These are phyloP conservation scores for Pistacia integerrima DNA, from an alignment of 345 rosid genomes.

Conservation along the genomic window DNA sequence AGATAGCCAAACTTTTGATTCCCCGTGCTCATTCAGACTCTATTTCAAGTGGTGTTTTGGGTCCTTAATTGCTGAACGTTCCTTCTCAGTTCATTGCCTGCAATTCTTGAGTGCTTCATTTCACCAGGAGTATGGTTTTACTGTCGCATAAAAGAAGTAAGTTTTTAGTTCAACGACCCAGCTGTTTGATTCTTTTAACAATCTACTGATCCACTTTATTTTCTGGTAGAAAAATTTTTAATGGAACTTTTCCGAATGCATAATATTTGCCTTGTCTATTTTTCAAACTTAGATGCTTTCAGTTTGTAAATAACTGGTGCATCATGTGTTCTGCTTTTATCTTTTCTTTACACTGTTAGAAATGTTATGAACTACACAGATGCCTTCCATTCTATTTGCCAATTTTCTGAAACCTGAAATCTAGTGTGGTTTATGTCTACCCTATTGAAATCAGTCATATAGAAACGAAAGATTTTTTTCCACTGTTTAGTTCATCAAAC, in stretches of 20 bases:
- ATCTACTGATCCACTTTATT: background rate
- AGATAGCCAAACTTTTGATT: background rate
- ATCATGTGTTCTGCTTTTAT: background rate
- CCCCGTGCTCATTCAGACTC: conserved; percentile 14
- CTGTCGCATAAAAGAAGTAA: conserved; percentile 27
- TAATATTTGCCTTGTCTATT: background rate
- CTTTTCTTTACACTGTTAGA: background rate
- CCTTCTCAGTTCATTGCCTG: conserved; percentile 26
- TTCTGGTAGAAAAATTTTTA: background rate
- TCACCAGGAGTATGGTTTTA: conserved; percentile 16
- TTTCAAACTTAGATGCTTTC: background rate
- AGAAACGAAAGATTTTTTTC: no score
- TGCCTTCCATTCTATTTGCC: no score
- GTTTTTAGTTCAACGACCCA: conserved; percentile 12
- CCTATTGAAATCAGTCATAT: no score
- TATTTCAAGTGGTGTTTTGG: conserved; percentile 16
- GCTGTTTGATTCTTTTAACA: background rate
- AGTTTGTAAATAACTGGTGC: background rate
- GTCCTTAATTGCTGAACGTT: conserved; percentile 20
- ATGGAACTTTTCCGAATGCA: background rate
- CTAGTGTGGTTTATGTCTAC: no score
- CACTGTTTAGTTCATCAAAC: no score
- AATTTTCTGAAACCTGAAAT: no score
- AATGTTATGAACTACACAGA: no score
- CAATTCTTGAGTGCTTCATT: conserved; percentile 25